These are phyloP conservation scores for Oryza punctata DNA, from an alignment of 176 grass and related monocot genomes.

Conservation along the genomic window DNA sequence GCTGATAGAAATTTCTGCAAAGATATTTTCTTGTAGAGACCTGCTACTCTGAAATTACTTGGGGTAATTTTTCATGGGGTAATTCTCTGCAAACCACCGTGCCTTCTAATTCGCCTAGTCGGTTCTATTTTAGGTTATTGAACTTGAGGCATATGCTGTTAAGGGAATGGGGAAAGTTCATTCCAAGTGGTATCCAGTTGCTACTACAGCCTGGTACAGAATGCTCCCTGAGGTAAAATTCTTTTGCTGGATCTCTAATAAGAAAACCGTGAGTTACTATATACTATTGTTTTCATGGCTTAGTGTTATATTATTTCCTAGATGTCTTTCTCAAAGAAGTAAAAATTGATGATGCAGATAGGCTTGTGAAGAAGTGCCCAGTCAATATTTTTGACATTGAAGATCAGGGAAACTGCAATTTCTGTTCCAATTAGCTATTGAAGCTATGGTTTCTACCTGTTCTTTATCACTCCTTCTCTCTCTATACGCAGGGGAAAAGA, in stretches of 20 bases:
- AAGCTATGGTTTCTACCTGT: not conserved
- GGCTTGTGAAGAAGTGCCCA: conserved; percentile 69
- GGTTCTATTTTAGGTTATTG: conserved; percentile 60
- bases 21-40: not conserved
- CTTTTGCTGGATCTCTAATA: conserved; percentile 7
- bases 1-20: not conserved
- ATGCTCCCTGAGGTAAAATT: conserved; percentile 82
- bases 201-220: conserved; percentile 92
- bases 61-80: not conserved
- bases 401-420: conserved; percentile 70
- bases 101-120: not conserved
- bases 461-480: not conserved
- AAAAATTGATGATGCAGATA: conserved; percentile 57
- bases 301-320: conserved; percentile 45
- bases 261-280: conserved; percentile 2
- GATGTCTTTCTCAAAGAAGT: conserved; percentile 69
- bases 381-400: conserved; percentile 92
- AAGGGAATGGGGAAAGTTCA: conserved; percentile 70
- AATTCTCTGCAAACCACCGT: not conserved
- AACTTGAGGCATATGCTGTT: conserved; percentile 81
- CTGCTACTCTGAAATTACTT: not conserved
- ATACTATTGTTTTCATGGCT: conserved; percentile 14
- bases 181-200: conserved; percentile 98
- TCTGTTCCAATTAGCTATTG: not conserved
- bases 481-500: conserved; percentile 51